Evolutionary conservation across 2,329 filamentous ascomycete species (phyloP), one percentile per base, ranked within the genome.

Genomic region (Monilinia aucupariae): DNA sequence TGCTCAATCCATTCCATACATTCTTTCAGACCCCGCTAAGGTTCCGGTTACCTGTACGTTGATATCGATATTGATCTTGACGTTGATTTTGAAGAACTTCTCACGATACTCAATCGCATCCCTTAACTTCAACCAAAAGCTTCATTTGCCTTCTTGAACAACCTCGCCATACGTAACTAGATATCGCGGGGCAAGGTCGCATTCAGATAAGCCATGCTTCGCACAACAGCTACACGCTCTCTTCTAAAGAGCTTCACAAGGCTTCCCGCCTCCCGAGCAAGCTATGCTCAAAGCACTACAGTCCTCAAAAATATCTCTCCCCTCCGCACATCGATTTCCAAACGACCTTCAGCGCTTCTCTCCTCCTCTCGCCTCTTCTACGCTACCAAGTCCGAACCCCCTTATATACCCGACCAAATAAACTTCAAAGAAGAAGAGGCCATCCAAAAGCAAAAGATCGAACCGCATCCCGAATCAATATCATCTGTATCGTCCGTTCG

Each of bases 401-500:
- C 68, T 68, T 66, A 71, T 73, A 6, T 58, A 12, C 54, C 54
- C 13, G 69, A 74, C 74, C 69, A 74, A 47, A 82, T 83, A 61
- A 81, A 89, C 68, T 76, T 73, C 49, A 78, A 87, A 67, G 76
- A 76, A 37, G 87, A 90, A 73, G 78, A 80, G 53, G 77, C 80
- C 67, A 69, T 84, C 10, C 80, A 75, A 15, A 69, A 85, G 54
- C 72, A 83, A 72, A 82, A 82, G 71, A 76, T 92, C n/a, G 72
- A 83, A 63, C 71, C 83, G 3, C 75, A 83, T 34, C 88, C 88
- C 0, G 82, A 83, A 47, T 74, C 77, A 8, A 88, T 92, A 0
- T 83, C 85, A 0, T 75, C 76, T 27, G 79, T 79, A 49, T 92
- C 88, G 1, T 78, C 77, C 13, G 76, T 80, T 20, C 80, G 83